Conservation (phyloP, 1,284 basidiomycete genomes). For the Trametes pubescens region DNA sequence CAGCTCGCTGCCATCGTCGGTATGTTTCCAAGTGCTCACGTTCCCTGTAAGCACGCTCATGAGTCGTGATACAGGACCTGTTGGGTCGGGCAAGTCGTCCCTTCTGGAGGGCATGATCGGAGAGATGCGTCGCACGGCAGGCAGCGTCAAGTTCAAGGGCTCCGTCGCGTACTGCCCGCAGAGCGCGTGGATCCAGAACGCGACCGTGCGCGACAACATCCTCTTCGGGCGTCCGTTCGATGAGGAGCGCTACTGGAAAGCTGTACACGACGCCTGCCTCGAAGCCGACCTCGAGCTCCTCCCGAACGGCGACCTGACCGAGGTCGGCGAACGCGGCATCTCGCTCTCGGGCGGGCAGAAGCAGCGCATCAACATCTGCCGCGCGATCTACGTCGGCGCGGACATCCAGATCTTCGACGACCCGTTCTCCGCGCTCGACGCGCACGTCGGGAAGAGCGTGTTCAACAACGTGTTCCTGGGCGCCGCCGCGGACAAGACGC, state of each 20-base stretch:
- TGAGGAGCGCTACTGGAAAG: slow-evolving; percentile 80
- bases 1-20: slow-evolving; percentile 85
- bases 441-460: slow-evolving; percentile 88
- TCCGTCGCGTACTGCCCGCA: slow-evolving; percentile 85
- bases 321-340: slow-evolving; percentile 94
- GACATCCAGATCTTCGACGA: slow-evolving; percentile 91
- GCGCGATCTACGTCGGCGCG: slow-evolving; percentile 86
- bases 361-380: slow-evolving; percentile 79
- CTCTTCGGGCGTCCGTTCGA: slow-evolving; percentile 87
- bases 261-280: slow-evolving; percentile 77
- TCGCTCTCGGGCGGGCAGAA: slow-evolving; percentile 86
- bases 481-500: slow-evolving; percentile 70
- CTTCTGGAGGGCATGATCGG: slow-evolving; percentile 76
- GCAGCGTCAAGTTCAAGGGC: slow-evolving; percentile 59
- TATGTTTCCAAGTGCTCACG: slow-evolving; percentile 46
- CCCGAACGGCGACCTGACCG: slow-evolving; percentile 85
- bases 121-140: slow-evolving; percentile 70
- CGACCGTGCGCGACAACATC: slow-evolving; percentile 83
- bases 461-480: slow-evolving; percentile 86
- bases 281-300: slow-evolving; percentile 84
- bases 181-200: slow-evolving; percentile 86
- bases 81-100: slow-evolving; percentile 73
- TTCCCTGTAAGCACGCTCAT: neutral
- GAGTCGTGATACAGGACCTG: slow-evolving; percentile 39
- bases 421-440: slow-evolving; percentile 81